Evolutionary conservation across 2,329 filamentous ascomycete genomes (phyloP).

Genomic region (Stagonosporopsis chrysanthemi): DNA sequence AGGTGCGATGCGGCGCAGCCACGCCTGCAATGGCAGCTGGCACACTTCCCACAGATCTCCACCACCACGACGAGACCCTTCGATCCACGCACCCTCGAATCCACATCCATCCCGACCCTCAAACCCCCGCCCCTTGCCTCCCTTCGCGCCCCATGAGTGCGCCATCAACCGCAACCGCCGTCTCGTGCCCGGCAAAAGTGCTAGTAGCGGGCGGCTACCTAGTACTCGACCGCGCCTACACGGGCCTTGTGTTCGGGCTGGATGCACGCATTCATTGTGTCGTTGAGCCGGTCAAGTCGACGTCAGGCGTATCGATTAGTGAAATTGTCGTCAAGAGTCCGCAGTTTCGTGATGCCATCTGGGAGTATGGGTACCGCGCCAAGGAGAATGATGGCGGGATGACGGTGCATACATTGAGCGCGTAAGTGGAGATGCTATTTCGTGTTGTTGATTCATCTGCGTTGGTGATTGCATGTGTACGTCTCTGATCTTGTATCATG

Average conservation of each 20-base stretch:
- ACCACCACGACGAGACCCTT: slow-evolving; percentile 23
- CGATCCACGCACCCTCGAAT: slow-evolving; percentile 27
- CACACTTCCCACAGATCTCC: slow-evolving; percentile 24
- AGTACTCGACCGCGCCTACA: slow-evolving; percentile 87
- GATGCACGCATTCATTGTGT: slow-evolving; percentile 69
- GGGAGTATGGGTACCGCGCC: slow-evolving; percentile 83
- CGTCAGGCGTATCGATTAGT: slow-evolving; percentile 66
- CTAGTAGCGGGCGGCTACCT: slow-evolving; percentile 94
- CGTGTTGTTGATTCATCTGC: slow-evolving; percentile 1
- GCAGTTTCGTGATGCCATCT: slow-evolving; percentile 86
- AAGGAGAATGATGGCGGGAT: slow-evolving; percentile 78
- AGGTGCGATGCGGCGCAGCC: slow-evolving; percentile 19
- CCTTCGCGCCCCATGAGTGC: slow-evolving; percentile 18
- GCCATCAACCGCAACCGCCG: slow-evolving; percentile 47
- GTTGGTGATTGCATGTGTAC: not conserved
- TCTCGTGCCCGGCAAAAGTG: slow-evolving; percentile 96
- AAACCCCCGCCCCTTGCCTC: slow-evolving; percentile 21
- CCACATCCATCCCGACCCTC: slow-evolving; percentile 23
- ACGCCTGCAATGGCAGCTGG: slow-evolving; percentile 20
- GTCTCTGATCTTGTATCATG: not conserved
- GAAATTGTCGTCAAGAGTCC: slow-evolving; percentile 90
- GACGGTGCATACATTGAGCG: slow-evolving; percentile 77
- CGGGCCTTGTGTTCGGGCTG: slow-evolving; percentile 72
- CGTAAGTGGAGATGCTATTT: slow-evolving; percentile 64
- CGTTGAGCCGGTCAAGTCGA: slow-evolving; percentile 64